Evolutionary conservation across 1,139 yeast genomes (phyloP), one percentile per base, ranked within the genome.

Genomic region (Lodderomyces orthopsilosis): DNA sequence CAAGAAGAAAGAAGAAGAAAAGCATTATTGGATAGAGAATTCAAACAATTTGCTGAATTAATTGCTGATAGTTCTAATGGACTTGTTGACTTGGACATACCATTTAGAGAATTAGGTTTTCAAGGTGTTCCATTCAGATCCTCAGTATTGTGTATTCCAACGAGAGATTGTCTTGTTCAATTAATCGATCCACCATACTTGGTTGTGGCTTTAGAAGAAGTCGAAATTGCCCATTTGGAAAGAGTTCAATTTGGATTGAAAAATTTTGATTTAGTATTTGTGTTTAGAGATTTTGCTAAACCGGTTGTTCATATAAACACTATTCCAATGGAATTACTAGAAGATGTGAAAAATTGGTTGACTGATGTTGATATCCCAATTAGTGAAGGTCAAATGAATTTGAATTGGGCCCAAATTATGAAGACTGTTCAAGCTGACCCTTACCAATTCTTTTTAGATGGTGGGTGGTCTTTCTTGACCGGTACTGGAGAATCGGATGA

Each of bases 91-190:
- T 83, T 94, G 46, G 98, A 93, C 65, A 80, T 89, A 41, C 98
- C 99, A 38, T 89, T 93, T 70, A 79, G 97, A 61, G 98, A 94
- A 59, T 77, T 94, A 45, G 99, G 98, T 24, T 93, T 93, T 77
- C 89, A 83, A 53, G 99, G 98, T 77, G 98, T 93, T 17, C 98
- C 98, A 32, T 87, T 85, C 65, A 79, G 98, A 58, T 87, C 97
- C 7, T 87, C 95, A 15, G 97, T 93, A 19, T 82, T 86, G 58
- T 85, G 96, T 77, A 88, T 93, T 81, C 99, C 99, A 28, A 90
- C 98, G 0, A 85, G 98, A 57, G 98, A 93, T 63, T 93, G 98
- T 73, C 77, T 93, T 56, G 86, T 93, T 41, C 98, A 91, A 68
- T 77, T 94, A 52, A 81, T 91, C 48, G 98, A 93, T 61, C 95